A percentile compares a stretch with the other conserved stretches of the same genome.
phyloP scores from a whole-genome alignment of 2,329 filamentous ascomycete genomes.

The Elsinoe fawcettii region DNA sequence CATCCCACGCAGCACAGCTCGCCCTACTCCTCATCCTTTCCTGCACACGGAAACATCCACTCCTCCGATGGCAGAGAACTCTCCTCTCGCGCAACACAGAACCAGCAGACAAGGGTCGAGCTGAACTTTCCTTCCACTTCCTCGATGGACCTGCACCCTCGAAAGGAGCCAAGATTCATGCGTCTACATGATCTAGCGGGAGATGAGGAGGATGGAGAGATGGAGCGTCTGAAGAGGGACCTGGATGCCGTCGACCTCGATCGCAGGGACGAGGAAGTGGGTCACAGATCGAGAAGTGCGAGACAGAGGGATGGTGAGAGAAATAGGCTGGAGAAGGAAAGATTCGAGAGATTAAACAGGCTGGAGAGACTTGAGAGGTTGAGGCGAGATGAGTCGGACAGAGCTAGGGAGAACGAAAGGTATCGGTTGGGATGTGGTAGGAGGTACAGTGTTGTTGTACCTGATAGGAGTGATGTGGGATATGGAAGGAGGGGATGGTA shows the following conservation, averaged over 20 bases:
- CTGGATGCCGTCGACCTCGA: neutral
- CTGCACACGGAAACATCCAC: neutral
- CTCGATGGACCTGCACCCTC: no score
- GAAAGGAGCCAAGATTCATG: neutral
- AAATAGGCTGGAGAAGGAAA: neutral
- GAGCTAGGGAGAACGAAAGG: neutral
- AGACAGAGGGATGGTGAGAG: neutral
- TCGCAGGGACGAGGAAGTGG: neutral
- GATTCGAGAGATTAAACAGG: neutral
- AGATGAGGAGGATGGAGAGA: neutral
- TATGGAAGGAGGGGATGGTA: neutral
- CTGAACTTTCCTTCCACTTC: neutral
- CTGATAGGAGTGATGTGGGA: neutral
- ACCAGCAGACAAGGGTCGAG: neutral
- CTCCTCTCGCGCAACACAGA: neutral
- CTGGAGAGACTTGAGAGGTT: neutral
- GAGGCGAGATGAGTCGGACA: neutral
- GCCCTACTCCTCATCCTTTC: neutral
- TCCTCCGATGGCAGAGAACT: neutral
- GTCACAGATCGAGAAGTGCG: neutral
- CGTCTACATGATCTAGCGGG: neutral
- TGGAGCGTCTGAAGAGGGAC: neutral
- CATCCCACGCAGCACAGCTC: neutral
- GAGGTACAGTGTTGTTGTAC: constrained; percentile 4
- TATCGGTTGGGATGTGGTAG: neutral